Evolutionary conservation across 2,329 filamentous ascomycete genomes (phyloP).

Genomic region (Aspergillus proliferans): DNA sequence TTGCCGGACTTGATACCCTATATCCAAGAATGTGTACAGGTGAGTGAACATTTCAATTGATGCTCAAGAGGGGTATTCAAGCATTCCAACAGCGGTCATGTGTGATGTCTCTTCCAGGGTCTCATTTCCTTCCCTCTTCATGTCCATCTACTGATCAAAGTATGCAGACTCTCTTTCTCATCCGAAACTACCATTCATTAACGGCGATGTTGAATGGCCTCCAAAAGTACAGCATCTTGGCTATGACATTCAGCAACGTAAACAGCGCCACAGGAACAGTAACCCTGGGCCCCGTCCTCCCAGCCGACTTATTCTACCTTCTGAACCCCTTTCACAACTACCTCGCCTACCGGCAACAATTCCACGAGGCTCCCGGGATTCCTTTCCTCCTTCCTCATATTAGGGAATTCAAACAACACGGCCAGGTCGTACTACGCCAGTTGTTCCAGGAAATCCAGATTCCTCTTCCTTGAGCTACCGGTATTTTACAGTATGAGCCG

Average conservation of each 20-base stretch:
- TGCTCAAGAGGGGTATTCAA: no score
- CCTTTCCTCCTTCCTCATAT: constrained; percentile 36
- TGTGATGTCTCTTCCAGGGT: not conserved
- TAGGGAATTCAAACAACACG: constrained; percentile 25
- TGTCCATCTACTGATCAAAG: constrained; percentile 1
- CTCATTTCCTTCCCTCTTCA: not conserved
- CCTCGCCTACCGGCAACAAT: constrained; percentile 28
- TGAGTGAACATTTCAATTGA: constrained; percentile 12
- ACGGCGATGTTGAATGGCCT: constrained; percentile 33
- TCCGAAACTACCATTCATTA: constrained; percentile 32
- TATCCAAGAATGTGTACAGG: constrained; percentile 31
- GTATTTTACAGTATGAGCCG: no score
- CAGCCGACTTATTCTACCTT: constrained; percentile 20
- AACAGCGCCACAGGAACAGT: constrained; percentile 12
- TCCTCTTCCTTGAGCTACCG: not conserved
- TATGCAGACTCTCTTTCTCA: constrained; percentile 22
- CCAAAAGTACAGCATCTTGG: constrained; percentile 25
- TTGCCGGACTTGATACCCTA: constrained; percentile 26
- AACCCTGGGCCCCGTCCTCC: constrained; percentile 18
- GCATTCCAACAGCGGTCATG: no score
- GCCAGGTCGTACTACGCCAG: constrained; percentile 20
- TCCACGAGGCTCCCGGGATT: constrained; percentile 27
- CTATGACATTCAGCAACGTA: constrained; percentile 12
- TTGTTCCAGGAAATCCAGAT: constrained; percentile 21
- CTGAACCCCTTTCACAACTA: constrained; percentile 29